These are phyloP conservation scores for Neurospora tetrasperma DNA, from an alignment of 495 filamentous ascomycete genomes.

Conservation along the genomic window DNA sequence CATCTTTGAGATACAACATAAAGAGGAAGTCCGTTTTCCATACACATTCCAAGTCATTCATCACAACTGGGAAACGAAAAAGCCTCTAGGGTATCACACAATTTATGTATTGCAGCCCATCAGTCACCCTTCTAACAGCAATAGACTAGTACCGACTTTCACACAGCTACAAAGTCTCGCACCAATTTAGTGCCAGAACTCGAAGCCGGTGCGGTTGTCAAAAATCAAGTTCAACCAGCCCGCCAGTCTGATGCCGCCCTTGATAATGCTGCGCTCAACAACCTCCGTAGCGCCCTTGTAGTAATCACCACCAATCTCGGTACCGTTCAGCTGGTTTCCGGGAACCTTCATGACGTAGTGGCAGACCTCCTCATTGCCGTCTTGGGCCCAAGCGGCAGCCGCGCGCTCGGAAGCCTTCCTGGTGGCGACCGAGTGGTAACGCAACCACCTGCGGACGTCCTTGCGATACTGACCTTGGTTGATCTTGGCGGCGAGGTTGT, in stretches of 20 bases:
- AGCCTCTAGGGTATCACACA: not conserved
- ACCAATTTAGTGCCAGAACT: not conserved
- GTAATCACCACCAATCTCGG: conserved; percentile 42
- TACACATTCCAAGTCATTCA: too few species aligned
- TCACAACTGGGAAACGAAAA: not conserved
- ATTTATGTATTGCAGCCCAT: not conserved
- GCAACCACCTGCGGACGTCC: conserved; percentile 37
- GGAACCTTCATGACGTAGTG: conserved; percentile 41
- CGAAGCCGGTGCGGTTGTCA: not conserved
- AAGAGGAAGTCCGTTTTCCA: not conserved
- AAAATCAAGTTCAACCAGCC: conserved; percentile 25
- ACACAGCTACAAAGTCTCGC: not conserved
- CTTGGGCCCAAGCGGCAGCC: conserved; percentile 44
- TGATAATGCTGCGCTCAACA: conserved; percentile 54
- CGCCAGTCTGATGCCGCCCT: conserved; percentile 42
- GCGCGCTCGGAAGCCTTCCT: conserved; percentile 23
- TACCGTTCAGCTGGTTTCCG: conserved; percentile 35
- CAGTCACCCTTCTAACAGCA: not conserved
- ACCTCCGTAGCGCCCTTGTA: conserved; percentile 40
- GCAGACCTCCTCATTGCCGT: conserved; percentile 50
- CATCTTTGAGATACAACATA: not conserved
- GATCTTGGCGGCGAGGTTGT: conserved; percentile 31
- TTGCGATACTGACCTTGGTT: conserved; percentile 38
- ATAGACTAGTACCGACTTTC: not conserved
- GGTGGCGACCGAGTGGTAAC: conserved; percentile 24